Evolutionary conservation across 371 early-diverging fungal species (phyloP), one percentile per base, ranked within the genome.

Genomic region (Actinomucor elegans): DNA sequence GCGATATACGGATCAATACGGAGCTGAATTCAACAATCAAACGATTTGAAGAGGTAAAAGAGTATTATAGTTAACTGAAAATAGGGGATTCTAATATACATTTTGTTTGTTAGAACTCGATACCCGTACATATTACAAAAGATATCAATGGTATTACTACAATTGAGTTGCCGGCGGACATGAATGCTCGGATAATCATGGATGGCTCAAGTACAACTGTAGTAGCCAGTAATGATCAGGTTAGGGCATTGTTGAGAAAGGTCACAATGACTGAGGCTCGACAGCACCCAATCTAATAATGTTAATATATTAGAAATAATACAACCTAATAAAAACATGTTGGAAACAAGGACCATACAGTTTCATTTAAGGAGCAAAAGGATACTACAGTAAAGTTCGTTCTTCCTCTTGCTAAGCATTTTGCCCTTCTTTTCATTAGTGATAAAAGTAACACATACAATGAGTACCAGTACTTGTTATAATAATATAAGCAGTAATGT

Each of bases 41-140:
- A 15, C 51, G 51, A 11, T 56, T 67, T 51, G 59, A 67, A 50
- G 46, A 56, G 60, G 67, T 67, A 64, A 45, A 29, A 9, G 20
- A 20, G 27, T 32, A 33, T 15, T 17, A 47, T 27, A n/a, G 14
- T 15, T 4, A 35, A 15, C 15, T 21, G 28, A 42, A 28, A 17
- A 31, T 21, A 38, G 29, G 15, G n/a, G 4, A 35, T 12, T 5
- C 14, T 35, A 31, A 20, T 14, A 43, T 34, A 40, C 36, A 36
- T 21, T 48, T 31, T 52, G 26, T 29, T 23, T 31, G 32, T 17
- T 50, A 50, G 57, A 36, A 57, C 24, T 50, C 54, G n/a, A 61
- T 51, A 50, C 61, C 51, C 7, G 40, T 61, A 29, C 23, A 33
- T 9, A 57, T 57, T 11, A 43, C 40, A 20, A 52, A 45, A 41